These are phyloP conservation scores for Beauveria scarabaeidicola DNA, from an alignment of 2,329 filamentous ascomycete species.

Conservation along the genomic window DNA sequence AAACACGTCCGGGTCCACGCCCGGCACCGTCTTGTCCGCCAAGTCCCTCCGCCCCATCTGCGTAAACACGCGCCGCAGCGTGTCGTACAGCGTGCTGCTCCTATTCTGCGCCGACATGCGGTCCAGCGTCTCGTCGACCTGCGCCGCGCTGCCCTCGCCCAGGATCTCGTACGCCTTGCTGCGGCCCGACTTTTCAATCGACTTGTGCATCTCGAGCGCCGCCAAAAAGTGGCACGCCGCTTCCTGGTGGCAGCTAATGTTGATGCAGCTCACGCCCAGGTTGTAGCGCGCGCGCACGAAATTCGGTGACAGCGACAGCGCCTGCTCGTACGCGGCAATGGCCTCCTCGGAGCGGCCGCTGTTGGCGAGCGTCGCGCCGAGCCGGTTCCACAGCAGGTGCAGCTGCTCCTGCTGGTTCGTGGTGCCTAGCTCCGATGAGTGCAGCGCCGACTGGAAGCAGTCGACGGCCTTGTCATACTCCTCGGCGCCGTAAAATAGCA, in stretches of 20 bases:
- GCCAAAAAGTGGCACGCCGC: slow-evolving; percentile 88
- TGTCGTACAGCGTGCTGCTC: slow-evolving; percentile 95
- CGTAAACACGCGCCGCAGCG: slow-evolving; percentile 84
- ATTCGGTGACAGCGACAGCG: slow-evolving; percentile 81
- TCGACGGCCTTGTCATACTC: slow-evolving; percentile 98
- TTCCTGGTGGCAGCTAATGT: slow-evolving; percentile 90
- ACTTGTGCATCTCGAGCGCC: slow-evolving; percentile 90
- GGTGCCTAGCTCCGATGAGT: slow-evolving; percentile 72
- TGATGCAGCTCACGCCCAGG: slow-evolving; percentile 91
- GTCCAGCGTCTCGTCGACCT: slow-evolving; percentile 65
- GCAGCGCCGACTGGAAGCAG: slow-evolving; percentile 89
- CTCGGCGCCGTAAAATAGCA: slow-evolving; percentile 95
- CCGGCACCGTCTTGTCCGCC: slow-evolving; percentile 76
- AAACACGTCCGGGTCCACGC: slow-evolving; percentile 86
- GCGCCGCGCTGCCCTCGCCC: slow-evolving; percentile 37
- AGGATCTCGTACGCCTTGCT: slow-evolving; percentile 79
- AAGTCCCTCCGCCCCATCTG: slow-evolving; percentile 89
- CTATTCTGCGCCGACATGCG: slow-evolving; percentile 90
- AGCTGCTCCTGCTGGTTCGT: slow-evolving; percentile 80
- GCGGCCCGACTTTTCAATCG: slow-evolving; percentile 76
- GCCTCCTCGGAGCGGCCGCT: slow-evolving; percentile 89
- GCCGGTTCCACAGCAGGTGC: slow-evolving; percentile 93
- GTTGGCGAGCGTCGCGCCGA: slow-evolving; percentile 93
- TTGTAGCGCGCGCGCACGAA: slow-evolving; percentile 97
- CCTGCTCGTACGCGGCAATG: slow-evolving; percentile 92